phyloP scores from a whole-genome alignment of 2,329 filamentous ascomycete genomes.

The Botrytis aclada region DNA sequence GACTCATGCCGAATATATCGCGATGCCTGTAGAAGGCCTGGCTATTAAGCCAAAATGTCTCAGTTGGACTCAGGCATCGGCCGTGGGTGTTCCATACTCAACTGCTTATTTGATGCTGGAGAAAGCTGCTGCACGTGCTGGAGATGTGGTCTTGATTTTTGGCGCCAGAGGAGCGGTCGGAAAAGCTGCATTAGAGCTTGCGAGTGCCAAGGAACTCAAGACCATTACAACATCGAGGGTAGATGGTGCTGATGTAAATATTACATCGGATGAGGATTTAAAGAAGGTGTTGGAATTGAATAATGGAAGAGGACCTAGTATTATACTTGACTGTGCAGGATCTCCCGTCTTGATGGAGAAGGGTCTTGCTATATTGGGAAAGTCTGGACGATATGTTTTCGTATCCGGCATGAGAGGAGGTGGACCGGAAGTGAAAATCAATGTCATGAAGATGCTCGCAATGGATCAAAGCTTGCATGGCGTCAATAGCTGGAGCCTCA shows the following conservation, averaged over 20 bases:
- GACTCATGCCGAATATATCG: background rate
- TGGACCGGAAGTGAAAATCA: background rate
- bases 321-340: conserved; percentile 11
- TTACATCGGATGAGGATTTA: background rate
- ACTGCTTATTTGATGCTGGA: background rate
- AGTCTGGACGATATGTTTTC: conserved; percentile 1
- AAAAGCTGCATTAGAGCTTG: background rate
- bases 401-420: conserved; percentile 2
- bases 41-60: background rate
- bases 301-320: background rate
- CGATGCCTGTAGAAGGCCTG: background rate
- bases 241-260: conserved; percentile 1
- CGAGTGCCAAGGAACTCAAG: background rate
- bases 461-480: conserved; percentile 11
- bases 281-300: background rate
- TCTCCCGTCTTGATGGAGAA: conserved; percentile 2
- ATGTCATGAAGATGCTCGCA: conserved; percentile 3
- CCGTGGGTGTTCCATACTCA: background rate
- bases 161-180: background rate
- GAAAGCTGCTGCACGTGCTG: background rate
- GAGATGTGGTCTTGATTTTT: background rate
- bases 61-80: background rate
- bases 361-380: background rate
- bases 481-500: background rate
- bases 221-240: background rate